These are phyloP conservation scores for Acanthamoeba triangularis DNA, from an alignment of 208 protist species.

Conservation along the genomic window DNA sequence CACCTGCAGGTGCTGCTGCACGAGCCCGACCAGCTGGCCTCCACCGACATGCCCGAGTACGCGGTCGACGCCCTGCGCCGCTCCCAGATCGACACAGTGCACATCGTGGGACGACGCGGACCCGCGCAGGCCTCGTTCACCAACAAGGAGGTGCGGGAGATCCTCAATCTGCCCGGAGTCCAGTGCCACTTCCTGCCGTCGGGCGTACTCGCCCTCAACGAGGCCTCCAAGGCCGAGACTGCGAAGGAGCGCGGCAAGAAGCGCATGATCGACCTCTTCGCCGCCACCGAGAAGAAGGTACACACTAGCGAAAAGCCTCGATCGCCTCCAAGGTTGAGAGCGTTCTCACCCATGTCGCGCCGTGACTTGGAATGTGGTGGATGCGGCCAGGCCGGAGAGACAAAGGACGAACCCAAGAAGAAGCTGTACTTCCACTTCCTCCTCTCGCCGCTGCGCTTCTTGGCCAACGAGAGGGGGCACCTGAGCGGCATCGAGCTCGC, in stretches of 20 bases:
- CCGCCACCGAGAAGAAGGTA: background rate
- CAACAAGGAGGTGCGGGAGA: conserved; percentile 97
- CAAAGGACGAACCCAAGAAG: background rate
- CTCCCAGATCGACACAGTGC: conserved; percentile 91
- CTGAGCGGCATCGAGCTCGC: conserved; percentile 47
- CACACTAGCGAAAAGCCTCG: no score
- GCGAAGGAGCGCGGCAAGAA: conserved; percentile 25
- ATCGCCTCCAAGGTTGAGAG: no score
- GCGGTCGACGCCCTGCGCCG: conserved; percentile 93
- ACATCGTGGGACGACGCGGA: conserved; percentile 94
- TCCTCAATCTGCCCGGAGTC: conserved; percentile 65
- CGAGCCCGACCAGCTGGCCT: conserved; percentile 91
- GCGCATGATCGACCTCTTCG: conserved; percentile 70
- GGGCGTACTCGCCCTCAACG: conserved; percentile 6
- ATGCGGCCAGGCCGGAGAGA: background rate
- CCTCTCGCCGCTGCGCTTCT: background rate
- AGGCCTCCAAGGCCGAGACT: conserved; percentile 41
- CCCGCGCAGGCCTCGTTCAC: conserved; percentile 95
- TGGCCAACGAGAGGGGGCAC: background rate
- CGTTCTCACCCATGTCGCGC: no score
- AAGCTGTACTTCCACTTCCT: conserved; percentile 55
- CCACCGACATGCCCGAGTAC: conserved; percentile 95
- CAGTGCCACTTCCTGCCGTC: conserved; percentile 32
- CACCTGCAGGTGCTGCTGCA: conserved; percentile 88
- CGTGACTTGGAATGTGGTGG: no score